phyloP scores from a whole-genome alignment of 2,329 filamentous ascomycete genomes.

The Bipolaris sorokiniana region DNA sequence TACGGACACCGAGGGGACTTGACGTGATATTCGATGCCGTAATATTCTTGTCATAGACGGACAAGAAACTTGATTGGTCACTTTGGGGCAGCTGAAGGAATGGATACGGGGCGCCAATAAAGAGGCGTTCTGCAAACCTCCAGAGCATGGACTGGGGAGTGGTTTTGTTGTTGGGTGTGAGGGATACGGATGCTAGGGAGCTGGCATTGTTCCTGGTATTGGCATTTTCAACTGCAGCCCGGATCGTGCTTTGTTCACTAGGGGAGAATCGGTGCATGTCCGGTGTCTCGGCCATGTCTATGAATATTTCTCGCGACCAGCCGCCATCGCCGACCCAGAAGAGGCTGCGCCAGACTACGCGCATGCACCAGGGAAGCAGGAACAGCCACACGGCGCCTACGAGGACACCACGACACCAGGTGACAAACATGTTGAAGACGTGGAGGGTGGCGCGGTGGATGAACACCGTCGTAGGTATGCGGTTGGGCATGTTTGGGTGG shows the following conservation, averaged over 20 bases:
- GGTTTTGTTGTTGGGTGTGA: constrained; percentile 48
- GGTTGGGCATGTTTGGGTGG: constrained; percentile 87
- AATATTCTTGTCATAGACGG: constrained; percentile 27
- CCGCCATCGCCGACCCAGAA: constrained; percentile 93
- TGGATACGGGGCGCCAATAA: constrained; percentile 40
- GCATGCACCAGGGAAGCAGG: constrained; percentile 87
- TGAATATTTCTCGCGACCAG: constrained; percentile 58
- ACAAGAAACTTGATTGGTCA: constrained; percentile 27
- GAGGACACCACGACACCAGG: constrained; percentile 78
- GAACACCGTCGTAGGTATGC: constrained; percentile 81
- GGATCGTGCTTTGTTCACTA: constrained; percentile 26
- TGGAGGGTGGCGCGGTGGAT: constrained; percentile 78
- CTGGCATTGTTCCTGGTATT: constrained; percentile 32
- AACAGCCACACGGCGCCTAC: constrained; percentile 88
- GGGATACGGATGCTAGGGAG: constrained; percentile 46
- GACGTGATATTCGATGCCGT: constrained; percentile 39
- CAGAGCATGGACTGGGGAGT: constrained; percentile 55
- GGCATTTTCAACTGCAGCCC: constrained; percentile 28
- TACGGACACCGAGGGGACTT: constrained; percentile 29
- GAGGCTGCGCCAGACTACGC: constrained; percentile 88
- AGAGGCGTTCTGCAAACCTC: constrained; percentile 54
- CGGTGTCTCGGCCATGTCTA: constrained; percentile 15
- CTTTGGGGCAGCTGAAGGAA: constrained; percentile 30
- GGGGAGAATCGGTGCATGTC: constrained; percentile 2
- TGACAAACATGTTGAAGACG: constrained; percentile 70